Evolutionary conservation across 306 rosid genomes (phyloP).

Genomic region (Fragaria vesca): DNA sequence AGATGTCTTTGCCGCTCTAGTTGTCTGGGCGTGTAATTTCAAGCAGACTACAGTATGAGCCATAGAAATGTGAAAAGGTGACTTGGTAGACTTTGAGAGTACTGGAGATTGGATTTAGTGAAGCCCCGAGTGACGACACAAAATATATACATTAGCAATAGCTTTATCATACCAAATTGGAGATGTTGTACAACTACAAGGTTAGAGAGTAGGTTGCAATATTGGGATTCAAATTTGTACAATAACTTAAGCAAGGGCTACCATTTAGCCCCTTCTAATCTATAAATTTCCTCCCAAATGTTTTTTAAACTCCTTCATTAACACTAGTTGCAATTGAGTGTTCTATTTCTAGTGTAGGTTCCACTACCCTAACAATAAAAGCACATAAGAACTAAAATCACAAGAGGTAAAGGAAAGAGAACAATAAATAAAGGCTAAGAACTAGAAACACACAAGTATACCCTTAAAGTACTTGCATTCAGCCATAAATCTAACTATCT

Average conservation of each 20-base stretch:
- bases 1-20: conserved; percentile 47
- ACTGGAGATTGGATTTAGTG: neutral
- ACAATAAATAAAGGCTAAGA: too few species aligned
- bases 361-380: too few species aligned
- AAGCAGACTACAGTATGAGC: neutral
- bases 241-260: neutral
- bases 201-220: conserved; percentile 16
- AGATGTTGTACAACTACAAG: neutral
- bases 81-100: neutral
- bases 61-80: neutral
- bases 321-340: neutral
- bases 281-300: neutral
- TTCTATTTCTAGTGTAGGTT: too few species aligned
- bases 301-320: neutral
- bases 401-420: too few species aligned
- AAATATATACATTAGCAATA: conserved; percentile 1
- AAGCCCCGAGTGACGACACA: neutral
- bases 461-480: too few species aligned
- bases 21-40: conserved; percentile 45
- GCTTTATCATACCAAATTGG: neutral
- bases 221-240: conserved; percentile 11
- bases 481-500: too few species aligned
- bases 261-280: neutral
- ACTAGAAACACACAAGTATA: too few species aligned
- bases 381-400: too few species aligned